phyloP scores from a whole-genome alignment of 1,139 yeast species.

The Yamadazyma dendronema region DNA sequence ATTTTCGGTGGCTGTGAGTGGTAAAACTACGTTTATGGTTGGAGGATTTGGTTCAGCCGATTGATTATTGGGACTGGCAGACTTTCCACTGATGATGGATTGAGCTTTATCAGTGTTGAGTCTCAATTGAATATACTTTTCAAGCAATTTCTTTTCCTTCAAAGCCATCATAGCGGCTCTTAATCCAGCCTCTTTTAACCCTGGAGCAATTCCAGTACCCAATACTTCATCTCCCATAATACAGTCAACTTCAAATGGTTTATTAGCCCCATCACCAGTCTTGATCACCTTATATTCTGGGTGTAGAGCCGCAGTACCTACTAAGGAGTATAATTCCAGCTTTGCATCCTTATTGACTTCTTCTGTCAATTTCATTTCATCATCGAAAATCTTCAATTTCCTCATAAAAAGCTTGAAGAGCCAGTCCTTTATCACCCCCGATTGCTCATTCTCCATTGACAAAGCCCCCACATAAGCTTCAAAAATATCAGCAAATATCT shows the following conservation, averaged over 20 bases:
- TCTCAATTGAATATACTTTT: slow-evolving; percentile 60
- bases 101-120: slow-evolving; percentile 57
- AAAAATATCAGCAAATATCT: slow-evolving; percentile 72
- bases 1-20: slow-evolving; percentile 24
- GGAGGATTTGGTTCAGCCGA: neutral
- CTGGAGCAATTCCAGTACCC: slow-evolving; percentile 63
- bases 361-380: slow-evolving; percentile 26
- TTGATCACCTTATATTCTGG: slow-evolving; percentile 61
- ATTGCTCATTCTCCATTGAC: slow-evolving; percentile 54
- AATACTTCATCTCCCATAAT: slow-evolving; percentile 52
- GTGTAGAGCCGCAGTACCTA: slow-evolving; percentile 71
- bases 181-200: slow-evolving; percentile 64
- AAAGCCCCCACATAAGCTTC: slow-evolving; percentile 93
- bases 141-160: slow-evolving; percentile 55
- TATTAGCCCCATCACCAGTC: slow-evolving; percentile 52
- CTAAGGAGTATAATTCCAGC: slow-evolving; percentile 69
- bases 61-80: neutral
- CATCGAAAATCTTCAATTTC: slow-evolving; percentile 26
- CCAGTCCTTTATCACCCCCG: slow-evolving; percentile 59
- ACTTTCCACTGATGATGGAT: slow-evolving; percentile 14
- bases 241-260: slow-evolving; percentile 63
- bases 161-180: slow-evolving; percentile 73
- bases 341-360: slow-evolving; percentile 64
- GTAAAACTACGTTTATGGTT: slow-evolving; percentile 14
- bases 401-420: slow-evolving; percentile 47